Base-by-base conservation (phyloP, 768 basidiomycete species). In the Chalciporus chontae region DNA sequence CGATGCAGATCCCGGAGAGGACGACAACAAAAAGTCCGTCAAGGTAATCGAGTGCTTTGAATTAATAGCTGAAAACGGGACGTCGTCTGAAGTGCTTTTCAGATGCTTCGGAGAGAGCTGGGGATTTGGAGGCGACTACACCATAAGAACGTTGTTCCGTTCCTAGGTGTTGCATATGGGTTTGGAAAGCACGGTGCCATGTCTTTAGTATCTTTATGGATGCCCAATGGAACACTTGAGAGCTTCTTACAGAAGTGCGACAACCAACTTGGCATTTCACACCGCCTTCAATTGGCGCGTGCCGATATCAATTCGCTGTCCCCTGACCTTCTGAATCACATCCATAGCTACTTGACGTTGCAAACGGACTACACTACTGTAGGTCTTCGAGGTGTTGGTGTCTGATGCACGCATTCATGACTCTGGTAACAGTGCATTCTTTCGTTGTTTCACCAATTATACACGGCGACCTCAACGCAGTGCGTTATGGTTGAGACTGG, bases 161-260 rank as follows among this genome's bases (percentile, higher is more conserved):
- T 69, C 26, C 55, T 61, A 14, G 67, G 67, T 8, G 49, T 60
- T 13, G 54, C 54, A 5, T 44, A 52, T 3, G 63, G 59, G 3
- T 70, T 69, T 50, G 67, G 66, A 10, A 56, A 58, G 40, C 38
- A 15, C 2, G 58, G 21, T 8, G 6, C 56, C 11, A 49, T 50
- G 31, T 66, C 66, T 1, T 49, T 70, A 56, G 67, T 69, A 5
- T 67, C 63, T 4, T 58, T 58, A 3, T 69, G 69, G 69, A 56
- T 67, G 52, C 58, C 61, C 0, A 64, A 66, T 23, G 62, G 53
- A 8, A 58, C 56, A 0, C 50, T 70, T 11, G 57, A 49, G 4
- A 23, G 18, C 2, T 64, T 67, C 38, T 32, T 69, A 8, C 23
- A 10, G 0, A 52, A 38, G 8, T 10, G 50, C 8, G 32, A 51